These are phyloP conservation scores for Tetrahymena borealis DNA, from an alignment of 73 alveolate genomes.

Conservation along the genomic window DNA sequence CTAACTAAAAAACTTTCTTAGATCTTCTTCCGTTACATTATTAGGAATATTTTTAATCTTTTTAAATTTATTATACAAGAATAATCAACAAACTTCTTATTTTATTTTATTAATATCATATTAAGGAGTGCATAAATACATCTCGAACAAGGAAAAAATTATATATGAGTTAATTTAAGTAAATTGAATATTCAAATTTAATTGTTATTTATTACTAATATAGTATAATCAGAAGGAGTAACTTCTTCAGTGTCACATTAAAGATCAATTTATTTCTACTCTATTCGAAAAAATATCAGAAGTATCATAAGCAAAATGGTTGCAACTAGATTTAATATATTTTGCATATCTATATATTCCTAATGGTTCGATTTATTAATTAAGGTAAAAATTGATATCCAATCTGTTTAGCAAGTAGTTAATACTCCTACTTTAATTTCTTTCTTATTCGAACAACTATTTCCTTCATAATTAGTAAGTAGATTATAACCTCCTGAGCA, in stretches of 20 bases:
- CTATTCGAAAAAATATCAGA: constrained; percentile 4
- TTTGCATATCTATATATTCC: not conserved
- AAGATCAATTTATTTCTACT: constrained; percentile 9
- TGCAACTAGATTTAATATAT: not conserved
- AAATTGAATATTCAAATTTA: too few species aligned
- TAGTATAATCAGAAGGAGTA: constrained; percentile 53
- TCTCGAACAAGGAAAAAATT: too few species aligned
- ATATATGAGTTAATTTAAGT: too few species aligned
- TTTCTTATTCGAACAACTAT: not conserved
- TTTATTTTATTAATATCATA: too few species aligned
- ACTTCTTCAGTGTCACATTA: constrained; percentile 28
- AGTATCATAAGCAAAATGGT: not conserved
- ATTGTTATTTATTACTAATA: constrained; percentile 39
- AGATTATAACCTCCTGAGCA: constrained; percentile 2
- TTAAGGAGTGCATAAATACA: too few species aligned
- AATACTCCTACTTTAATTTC: not conserved
- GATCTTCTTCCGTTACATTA: too few species aligned
- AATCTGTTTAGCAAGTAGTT: constrained; percentile 5
- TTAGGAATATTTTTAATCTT: too few species aligned
- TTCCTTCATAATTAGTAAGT: constrained; percentile 7
- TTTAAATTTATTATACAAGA: too few species aligned
- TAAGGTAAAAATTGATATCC: not conserved
- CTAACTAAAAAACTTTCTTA: too few species aligned
- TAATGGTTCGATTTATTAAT: constrained; percentile 6
- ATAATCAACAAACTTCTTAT: too few species aligned